Evolutionary conservation across 2,329 filamentous ascomycete genomes (phyloP), one percentile per base, ranked within the genome.

Genomic region (Bertia moriformis): DNA sequence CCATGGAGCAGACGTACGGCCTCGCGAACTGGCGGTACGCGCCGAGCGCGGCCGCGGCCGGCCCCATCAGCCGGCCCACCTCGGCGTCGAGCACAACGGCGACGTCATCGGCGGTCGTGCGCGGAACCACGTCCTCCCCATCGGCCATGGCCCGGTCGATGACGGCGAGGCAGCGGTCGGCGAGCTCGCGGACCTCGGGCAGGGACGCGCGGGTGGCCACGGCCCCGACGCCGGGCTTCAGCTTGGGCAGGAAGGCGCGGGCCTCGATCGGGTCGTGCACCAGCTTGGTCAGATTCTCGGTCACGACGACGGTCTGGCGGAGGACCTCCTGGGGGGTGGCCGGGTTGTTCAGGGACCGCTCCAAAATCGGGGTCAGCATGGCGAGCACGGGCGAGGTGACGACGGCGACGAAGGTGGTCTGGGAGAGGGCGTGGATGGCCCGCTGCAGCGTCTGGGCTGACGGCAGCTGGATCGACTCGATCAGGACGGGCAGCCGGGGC

Each of bases 321-420:
- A 95, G 70, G 15, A 96, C 88, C 63, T 98, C 91, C 58, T 98
- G 91, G 3, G 84, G 72, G 3, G 91, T 98, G n/a, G 75, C 75
- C 4, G 89, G 91, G 44, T 79, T 91, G 67, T 95, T 95, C 44
- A 98, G 73, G 14, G 88, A 86, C 49, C 91, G 82, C 64, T 96
- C 91, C 19, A 98, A 76, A 48, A 96, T 81, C 35, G 91, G 91
- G 1, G 91, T 98, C 40, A 98, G 72, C 41, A 98, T 77, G 14
- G 91, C 91, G 42, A 98, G 75, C 4, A 96, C 89, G 7, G 91
- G 91, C 7, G 89, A 95, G 13, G 87, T 95, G 49, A 98, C 91
- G 46, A 93, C 73, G 40, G 91, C 88, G 39, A 98, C 91, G 49
- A 98, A 98, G n/a, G 91, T 98, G 10, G 91, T 98, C 65, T 93